Conservation (phyloP, 495 filamentous ascomycete genomes). For the Chaetomium fimeti region DNA sequence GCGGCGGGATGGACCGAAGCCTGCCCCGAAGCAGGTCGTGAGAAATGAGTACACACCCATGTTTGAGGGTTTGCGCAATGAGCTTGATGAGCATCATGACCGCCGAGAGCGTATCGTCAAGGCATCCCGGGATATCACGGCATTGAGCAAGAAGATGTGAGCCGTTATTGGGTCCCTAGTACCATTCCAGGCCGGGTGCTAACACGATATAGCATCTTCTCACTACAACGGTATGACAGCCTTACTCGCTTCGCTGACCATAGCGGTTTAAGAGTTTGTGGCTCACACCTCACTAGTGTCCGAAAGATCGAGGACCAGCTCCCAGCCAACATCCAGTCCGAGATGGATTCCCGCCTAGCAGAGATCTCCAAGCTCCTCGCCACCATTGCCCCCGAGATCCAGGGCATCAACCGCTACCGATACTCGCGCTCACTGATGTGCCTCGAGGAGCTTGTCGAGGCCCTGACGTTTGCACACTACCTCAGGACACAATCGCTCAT, state of each 20-base stretch:
- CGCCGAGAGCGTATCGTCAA: slow-evolving; percentile 87
- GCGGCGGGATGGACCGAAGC: slow-evolving; percentile 35
- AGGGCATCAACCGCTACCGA: slow-evolving; percentile 73
- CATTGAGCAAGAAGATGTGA: slow-evolving; percentile 95
- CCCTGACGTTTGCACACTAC: slow-evolving; percentile 81
- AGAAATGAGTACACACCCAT: slow-evolving; percentile 64
- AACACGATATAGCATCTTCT: slow-evolving; percentile 69
- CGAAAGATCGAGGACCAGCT: slow-evolving; percentile 62
- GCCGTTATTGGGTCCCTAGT: slow-evolving; percentile 10
- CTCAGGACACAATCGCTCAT: slow-evolving; percentile 73
- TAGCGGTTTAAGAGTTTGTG: no score
- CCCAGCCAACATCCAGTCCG: slow-evolving; percentile 61
- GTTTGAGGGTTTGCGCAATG: slow-evolving; percentile 80
- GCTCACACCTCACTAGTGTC: slow-evolving; percentile 38
- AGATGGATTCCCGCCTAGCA: slow-evolving; percentile 60
- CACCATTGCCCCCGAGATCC: slow-evolving; percentile 67
- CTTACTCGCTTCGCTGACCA: slow-evolving; percentile 4
- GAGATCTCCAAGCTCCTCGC: slow-evolving; percentile 68
- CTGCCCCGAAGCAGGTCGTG: slow-evolving; percentile 30
- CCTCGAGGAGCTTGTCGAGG: slow-evolving; percentile 91
- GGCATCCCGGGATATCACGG: slow-evolving; percentile 85
- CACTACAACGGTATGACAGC: slow-evolving; percentile 71
- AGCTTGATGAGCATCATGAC: slow-evolving; percentile 93
- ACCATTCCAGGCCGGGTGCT: not conserved
- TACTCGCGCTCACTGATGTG: slow-evolving; percentile 85